Conservation (phyloP, 306 rosid genomes). For the Vigna trinervia region DNA sequence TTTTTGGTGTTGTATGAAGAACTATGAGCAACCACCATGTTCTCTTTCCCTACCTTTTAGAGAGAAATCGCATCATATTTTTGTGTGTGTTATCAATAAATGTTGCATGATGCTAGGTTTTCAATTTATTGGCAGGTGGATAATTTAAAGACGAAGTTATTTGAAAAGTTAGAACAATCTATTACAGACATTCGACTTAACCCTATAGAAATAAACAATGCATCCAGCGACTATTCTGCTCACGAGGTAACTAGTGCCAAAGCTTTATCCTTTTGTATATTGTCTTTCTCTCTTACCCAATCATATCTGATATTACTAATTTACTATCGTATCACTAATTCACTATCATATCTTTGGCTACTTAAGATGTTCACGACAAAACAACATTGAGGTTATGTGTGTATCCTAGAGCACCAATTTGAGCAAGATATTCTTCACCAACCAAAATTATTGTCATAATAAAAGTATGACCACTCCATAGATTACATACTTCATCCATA, state of each 20-base stretch:
- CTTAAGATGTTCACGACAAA: constrained; percentile 19
- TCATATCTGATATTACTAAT: constrained; percentile 8
- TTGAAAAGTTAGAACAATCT: constrained; percentile 87
- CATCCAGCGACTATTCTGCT: constrained; percentile 58
- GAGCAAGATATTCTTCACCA: constrained; percentile 26
- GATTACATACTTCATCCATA: no score
- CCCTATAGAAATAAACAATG: constrained; percentile 58
- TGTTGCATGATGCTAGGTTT: constrained; percentile 44
- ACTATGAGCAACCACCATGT: constrained; percentile 15
- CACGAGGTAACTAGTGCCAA: constrained; percentile 65
- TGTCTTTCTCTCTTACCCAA: constrained; percentile 28
- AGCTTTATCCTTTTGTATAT: constrained; percentile 36
- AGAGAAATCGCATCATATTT: constrained; percentile 8
- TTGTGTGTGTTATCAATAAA: constrained; percentile 8
- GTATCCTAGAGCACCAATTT: constrained; percentile 53
- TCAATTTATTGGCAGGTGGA: constrained; percentile 71
- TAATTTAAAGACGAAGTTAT: constrained; percentile 76
- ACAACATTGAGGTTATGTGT: constrained; percentile 40
- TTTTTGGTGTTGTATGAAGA: constrained; percentile 1
- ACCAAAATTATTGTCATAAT: no score
- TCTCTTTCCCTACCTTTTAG: constrained; percentile 9
- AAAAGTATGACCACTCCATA: no score
- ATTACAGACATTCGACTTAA: constrained; percentile 67
- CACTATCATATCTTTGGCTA: constrained; percentile 23
- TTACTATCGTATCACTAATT: background rate